Evolutionary conservation across 225 moss, liverwort and hornwort species (phyloP).

Genomic region (Antitrichia curtipendula): DNA sequence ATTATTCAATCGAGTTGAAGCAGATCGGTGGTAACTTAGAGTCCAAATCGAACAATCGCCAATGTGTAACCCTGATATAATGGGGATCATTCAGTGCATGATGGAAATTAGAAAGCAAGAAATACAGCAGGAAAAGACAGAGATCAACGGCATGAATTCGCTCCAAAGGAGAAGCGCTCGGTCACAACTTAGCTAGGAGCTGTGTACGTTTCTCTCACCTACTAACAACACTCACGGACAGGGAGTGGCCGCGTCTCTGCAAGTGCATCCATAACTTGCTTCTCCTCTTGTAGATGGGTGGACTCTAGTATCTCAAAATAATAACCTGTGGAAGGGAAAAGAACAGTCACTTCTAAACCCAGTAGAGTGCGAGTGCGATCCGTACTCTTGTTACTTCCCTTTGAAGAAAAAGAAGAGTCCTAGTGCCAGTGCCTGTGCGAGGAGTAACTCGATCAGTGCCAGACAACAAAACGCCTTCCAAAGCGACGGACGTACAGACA

Average conservation of each 20-base stretch:
- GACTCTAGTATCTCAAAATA: background rate
- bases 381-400: background rate
- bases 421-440: no score
- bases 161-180: background rate
- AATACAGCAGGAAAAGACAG: background rate
- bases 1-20: background rate
- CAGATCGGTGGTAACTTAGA: background rate
- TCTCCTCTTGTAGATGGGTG: background rate
- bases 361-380: background rate
- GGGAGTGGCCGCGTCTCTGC: background rate
- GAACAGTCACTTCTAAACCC: background rate
- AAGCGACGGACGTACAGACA: background rate
- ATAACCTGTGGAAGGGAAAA: background rate
- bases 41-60: no score
- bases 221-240: background rate
- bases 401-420: background rate
- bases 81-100: background rate
- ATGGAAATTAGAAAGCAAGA: background rate
- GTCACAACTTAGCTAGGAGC: background rate
- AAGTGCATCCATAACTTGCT: no score
- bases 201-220: background rate
- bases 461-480: background rate
- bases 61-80: background rate
- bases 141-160: background rate
- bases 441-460: background rate